Evolutionary conservation across 139 green algal species (phyloP).

Genomic region (Spirogloea muscicola): DNA sequence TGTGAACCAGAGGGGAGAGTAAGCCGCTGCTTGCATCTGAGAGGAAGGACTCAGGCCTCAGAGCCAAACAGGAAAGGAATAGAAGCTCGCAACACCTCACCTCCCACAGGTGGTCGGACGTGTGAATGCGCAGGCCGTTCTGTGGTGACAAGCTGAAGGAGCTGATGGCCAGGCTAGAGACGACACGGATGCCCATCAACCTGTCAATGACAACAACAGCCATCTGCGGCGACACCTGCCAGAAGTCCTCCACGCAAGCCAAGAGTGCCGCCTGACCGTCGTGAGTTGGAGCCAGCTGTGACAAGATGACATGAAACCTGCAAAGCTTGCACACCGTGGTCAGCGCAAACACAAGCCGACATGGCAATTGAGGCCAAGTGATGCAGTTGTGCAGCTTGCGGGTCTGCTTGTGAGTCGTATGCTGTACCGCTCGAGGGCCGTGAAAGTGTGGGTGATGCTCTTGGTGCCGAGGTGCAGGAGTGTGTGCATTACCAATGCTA

Average conservation of each 20-base stretch:
- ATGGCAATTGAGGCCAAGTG: no score
- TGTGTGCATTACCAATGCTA: constrained; percentile 58
- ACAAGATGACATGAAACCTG: no score
- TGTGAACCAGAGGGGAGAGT: background rate
- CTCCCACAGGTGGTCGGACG: constrained; percentile 41
- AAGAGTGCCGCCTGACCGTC: no score
- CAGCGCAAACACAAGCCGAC: no score
- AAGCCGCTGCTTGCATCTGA: background rate
- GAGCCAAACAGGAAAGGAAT: no score
- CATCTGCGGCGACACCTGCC: constrained; percentile 32
- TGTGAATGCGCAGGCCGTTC: constrained; percentile 8
- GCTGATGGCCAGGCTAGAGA: constrained; percentile 31
- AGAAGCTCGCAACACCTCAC: no score
- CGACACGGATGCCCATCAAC: constrained; percentile 36
- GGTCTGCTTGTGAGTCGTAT: no score
- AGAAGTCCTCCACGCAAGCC: constrained; percentile 1
- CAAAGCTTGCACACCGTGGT: no score
- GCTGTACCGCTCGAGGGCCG: constrained; percentile 72
- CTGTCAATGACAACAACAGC: constrained; percentile 29
- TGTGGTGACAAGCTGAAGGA: constrained; percentile 17
- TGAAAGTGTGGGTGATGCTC: constrained; percentile 75
- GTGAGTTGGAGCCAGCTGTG: no score
- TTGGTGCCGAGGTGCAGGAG: constrained; percentile 74
- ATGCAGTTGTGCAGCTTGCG: no score
- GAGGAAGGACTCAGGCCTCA: background rate